Evolutionary conservation across 805 yeast genomes (phyloP), one percentile per base, ranked within the genome.

Genomic region (Metschnikowia colocasiae): DNA sequence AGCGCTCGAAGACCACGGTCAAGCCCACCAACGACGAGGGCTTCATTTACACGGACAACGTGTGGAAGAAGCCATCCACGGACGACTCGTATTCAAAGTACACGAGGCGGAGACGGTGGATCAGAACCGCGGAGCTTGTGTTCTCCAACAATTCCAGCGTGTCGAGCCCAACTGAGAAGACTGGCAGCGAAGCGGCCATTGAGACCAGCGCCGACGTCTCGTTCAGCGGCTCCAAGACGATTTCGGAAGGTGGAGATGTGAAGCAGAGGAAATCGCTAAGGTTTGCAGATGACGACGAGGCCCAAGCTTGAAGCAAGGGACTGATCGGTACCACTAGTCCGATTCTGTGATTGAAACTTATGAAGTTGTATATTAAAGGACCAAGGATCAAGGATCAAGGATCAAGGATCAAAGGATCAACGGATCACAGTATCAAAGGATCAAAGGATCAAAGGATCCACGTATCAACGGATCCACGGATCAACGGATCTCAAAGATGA

Each of bases 71-170:
- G 55, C 96, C 98, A 15, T 71, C 90, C 1, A 81, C 94, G 0
- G 96, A 87, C 47, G 95, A 91, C 62, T 78, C 94, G 3, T 91
- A 82, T 66, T 81, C 94, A 20, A 90, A 89, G 64, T 92, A 90
- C 61, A 92, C 98, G 4, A 80, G 99, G 65, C 79, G 97, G 62
- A 80, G 99, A 71, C 78, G 97, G 62, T 92, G 99, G 99, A 80
- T 92, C 13, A 79, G 99, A 54, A 88, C 95, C 1, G 99, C 99
- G 0, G 95, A 88, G 63, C 73, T 90, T 55, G 83, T 86, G 4
- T 68, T 70, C 45, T 39, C 42, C 26, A 39, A 39, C n/a, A 18
- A 13, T 13, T 20, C 23, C 26, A 19, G 33, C 18, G 42, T 39
- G n/a, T 39, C 42, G 26, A 39, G 13, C 13, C 2, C 34, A 18